These are phyloP conservation scores for Dunaliella primolecta DNA, from an alignment of 139 green algal genomes.

Conservation along the genomic window DNA sequence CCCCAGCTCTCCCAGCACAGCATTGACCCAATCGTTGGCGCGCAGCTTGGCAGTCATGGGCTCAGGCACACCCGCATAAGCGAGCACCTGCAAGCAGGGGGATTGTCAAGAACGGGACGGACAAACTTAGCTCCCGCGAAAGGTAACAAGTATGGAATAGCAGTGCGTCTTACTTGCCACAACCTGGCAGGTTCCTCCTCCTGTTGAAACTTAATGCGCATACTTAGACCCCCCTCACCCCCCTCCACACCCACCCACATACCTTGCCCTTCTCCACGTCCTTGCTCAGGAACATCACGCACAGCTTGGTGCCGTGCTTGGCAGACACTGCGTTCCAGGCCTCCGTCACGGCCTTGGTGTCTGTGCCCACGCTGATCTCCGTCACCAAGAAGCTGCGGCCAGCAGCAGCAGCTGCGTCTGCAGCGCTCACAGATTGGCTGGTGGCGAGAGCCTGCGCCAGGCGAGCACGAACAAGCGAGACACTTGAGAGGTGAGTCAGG, in stretches of 20 bases:
- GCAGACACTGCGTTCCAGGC: constrained; percentile 48
- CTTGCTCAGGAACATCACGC: constrained; percentile 55
- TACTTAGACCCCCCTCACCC: no score
- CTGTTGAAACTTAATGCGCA: no score
- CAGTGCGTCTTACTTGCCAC: background rate
- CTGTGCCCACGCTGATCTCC: constrained; percentile 56
- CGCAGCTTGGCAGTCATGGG: constrained; percentile 57
- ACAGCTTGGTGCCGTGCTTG: constrained; percentile 47
- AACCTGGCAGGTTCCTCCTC: no score
- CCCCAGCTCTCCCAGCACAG: constrained; percentile 59
- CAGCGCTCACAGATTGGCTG: constrained; percentile 33
- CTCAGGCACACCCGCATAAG: constrained; percentile 72
- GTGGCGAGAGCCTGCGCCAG: constrained; percentile 17
- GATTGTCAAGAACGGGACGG: background rate
- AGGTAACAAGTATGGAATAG: background rate
- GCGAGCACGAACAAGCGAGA: no score
- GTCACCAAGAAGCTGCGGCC: constrained; percentile 41
- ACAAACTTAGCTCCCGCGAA: background rate
- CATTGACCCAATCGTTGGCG: constrained; percentile 76
- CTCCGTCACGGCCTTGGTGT: constrained; percentile 62
- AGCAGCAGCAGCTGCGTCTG: constrained; percentile 35
- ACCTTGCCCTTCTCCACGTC: constrained; percentile 73
- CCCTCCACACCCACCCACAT: no score
- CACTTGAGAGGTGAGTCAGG: no score
- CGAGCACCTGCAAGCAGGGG: constrained; percentile 17